A percentile compares a stretch with the other conserved stretches of the same genome.
phyloP scores from a whole-genome alignment of 2,329 filamentous ascomycete genomes.

The Ceratocystis colombiana region DNA sequence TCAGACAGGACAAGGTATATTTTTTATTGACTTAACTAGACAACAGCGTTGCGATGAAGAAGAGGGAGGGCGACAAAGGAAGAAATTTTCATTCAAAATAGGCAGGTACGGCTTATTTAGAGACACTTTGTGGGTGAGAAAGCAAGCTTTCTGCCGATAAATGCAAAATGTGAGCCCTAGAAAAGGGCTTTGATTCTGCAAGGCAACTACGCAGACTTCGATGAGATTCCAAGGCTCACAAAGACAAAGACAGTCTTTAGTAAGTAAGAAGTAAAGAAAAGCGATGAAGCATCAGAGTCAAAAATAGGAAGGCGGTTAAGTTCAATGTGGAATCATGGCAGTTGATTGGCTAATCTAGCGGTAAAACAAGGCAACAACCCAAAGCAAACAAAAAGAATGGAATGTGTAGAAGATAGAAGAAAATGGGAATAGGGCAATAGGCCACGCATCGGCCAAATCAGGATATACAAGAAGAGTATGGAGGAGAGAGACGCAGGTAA shows the following conservation, averaged over 20 bases:
- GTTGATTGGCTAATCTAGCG: constrained; percentile 11
- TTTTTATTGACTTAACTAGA: background rate
- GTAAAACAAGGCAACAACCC: background rate
- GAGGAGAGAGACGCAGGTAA: too few relatives aligned
- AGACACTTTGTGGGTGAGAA: background rate
- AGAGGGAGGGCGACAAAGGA: background rate
- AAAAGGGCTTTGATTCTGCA: background rate
- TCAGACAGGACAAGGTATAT: background rate
- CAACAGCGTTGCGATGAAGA: background rate
- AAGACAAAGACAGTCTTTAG: background rate
- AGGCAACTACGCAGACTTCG: background rate
- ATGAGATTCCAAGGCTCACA: background rate
- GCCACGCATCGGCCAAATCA: background rate
- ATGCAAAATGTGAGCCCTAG: background rate
- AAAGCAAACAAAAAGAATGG: background rate
- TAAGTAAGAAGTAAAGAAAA: background rate
- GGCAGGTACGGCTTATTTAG: too few relatives aligned
- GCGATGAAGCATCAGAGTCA: background rate
- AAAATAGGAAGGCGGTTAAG: background rate
- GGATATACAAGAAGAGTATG: too few relatives aligned
- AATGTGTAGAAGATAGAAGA: background rate
- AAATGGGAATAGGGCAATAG: background rate
- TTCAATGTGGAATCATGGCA: background rate
- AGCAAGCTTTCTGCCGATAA: background rate
- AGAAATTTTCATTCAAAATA: background rate